Percentiles rank a stretch among this genome's conserved stretches.
These are phyloP conservation scores for Diospyros kaki DNA, from an alignment of 148 eudicot genomes.

Conservation along the genomic window DNA sequence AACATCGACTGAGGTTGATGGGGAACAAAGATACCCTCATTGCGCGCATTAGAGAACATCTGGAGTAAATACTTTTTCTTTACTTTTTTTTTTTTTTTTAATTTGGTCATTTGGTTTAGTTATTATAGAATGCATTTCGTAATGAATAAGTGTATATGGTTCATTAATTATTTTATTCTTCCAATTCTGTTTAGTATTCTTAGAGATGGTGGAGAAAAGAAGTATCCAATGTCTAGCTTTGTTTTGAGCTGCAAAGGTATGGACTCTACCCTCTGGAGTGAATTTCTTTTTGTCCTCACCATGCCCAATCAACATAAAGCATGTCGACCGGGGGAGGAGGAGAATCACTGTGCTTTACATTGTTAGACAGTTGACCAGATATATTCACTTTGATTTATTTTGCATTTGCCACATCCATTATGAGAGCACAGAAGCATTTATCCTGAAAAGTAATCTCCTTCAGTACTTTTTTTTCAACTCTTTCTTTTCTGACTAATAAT, in stretches of 20 bases:
- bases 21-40: conserved; percentile 64
- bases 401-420: background rate
- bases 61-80: conserved; percentile 28
- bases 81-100: background rate
- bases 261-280: background rate
- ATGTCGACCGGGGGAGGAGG: background rate
- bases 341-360: background rate
- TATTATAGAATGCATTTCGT: background rate
- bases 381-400: background rate
- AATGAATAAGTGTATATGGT: background rate
- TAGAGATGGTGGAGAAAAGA: conserved; percentile 58
- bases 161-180: background rate
- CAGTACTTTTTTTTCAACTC: background rate
- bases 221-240: conserved; percentile 72
- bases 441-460: background rate
- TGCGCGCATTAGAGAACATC: conserved; percentile 67
- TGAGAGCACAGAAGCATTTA: background rate
- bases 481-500: conserved; percentile 8
- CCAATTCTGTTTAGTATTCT: conserved; percentile 35
- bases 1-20: conserved; percentile 62
- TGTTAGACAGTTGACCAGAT: background rate
- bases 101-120: conserved; percentile 6
- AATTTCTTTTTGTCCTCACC: background rate
- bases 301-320: background rate
- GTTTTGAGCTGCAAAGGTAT: conserved; percentile 76